Conservation (phyloP, 192 early-diverging fungal species). For the Martensiomyces pterosporus region DNA sequence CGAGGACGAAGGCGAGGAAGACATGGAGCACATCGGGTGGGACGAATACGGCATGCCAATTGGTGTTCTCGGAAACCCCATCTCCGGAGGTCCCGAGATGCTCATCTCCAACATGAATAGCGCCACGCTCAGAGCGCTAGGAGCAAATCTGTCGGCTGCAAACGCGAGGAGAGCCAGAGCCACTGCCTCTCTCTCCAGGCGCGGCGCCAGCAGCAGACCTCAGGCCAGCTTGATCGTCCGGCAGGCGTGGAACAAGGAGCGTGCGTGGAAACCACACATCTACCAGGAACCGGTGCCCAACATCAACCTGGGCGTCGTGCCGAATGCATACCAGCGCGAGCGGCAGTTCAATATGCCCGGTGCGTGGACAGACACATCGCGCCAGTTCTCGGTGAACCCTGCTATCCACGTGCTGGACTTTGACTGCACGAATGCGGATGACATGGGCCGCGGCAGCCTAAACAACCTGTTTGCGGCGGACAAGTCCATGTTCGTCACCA, state of each 20-base stretch:
- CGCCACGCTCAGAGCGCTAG: too few species aligned
- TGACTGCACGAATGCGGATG: constrained; percentile 32
- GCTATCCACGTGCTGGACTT: constrained; percentile 9
- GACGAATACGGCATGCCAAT: too few species aligned
- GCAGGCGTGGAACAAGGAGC: constrained; percentile 29
- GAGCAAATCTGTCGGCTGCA: too few species aligned
- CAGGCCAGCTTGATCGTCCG: constrained; percentile 23
- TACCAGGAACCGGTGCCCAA: constrained; percentile 25
- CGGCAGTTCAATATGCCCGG: constrained; percentile 7
- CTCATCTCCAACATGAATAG: too few species aligned
- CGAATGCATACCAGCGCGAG: constrained; percentile 1
- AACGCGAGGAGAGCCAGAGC: too few species aligned
- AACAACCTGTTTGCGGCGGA: constrained; percentile 23
- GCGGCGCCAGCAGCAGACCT: background rate
- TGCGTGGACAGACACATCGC: constrained; percentile 7
- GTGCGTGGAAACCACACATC: constrained; percentile 28
- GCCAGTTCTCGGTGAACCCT: constrained; percentile 16
- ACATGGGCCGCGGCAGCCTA: constrained; percentile 19
- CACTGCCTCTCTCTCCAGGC: too few species aligned
- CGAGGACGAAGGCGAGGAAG: too few species aligned
- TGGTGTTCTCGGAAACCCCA: too few species aligned
- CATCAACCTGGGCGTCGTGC: constrained; percentile 4
- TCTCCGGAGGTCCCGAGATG: too few species aligned
- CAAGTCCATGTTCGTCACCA: constrained; percentile 16
- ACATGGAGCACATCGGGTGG: too few species aligned